phyloP scores from a whole-genome alignment of 495 filamentous ascomycete genomes.

The Cercophora samala region DNA sequence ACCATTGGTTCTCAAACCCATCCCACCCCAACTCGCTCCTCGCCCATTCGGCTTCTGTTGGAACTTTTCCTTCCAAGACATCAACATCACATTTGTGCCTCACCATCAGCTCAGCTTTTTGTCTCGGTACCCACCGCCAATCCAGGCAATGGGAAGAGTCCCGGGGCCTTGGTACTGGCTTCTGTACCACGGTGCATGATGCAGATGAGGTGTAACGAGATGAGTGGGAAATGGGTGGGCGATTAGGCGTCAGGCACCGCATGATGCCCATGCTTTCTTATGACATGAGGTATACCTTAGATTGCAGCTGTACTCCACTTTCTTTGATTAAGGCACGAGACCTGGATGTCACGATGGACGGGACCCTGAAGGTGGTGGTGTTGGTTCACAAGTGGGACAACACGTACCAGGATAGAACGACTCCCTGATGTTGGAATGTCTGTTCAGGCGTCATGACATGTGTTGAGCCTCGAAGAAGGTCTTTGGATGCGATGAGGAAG shows the following conservation, averaged over 20 bases:
- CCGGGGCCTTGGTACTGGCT: background rate
- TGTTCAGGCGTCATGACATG: background rate
- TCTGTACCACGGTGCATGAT: background rate
- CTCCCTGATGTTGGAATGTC: background rate
- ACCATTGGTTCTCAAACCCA: background rate
- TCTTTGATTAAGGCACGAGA: background rate
- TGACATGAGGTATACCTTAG: background rate
- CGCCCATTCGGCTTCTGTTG: background rate
- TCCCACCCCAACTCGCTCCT: background rate
- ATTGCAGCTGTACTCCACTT: background rate
- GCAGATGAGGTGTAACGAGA: background rate
- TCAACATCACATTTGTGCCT: background rate
- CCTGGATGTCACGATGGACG: background rate
- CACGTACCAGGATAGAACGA: background rate
- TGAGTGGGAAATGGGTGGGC: background rate
- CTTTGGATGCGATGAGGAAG: no score
- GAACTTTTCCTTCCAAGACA: background rate
- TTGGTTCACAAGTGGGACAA: background rate
- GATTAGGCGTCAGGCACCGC: background rate
- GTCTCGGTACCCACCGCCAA: background rate
- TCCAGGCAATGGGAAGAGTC: background rate
- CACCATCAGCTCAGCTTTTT: background rate
- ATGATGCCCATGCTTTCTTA: background rate
- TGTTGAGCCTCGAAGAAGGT: background rate
- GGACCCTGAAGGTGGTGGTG: background rate